These are phyloP conservation scores for Solanum corneliomulleri DNA, from an alignment of 257 asterid genomes.

Conservation along the genomic window DNA sequence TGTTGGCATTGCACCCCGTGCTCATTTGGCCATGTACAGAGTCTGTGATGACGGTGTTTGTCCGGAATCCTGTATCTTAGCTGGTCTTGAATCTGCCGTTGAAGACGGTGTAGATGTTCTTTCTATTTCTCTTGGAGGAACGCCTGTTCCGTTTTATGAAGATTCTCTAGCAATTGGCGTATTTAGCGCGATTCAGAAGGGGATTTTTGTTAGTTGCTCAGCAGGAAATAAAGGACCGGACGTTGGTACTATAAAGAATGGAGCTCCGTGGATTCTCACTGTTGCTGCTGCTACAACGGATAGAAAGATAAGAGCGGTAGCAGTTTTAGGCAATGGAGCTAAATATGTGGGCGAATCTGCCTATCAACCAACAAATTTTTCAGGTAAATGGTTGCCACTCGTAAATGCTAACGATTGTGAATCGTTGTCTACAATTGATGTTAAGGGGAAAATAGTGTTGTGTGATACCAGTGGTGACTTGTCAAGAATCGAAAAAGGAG, in stretches of 20 bases:
- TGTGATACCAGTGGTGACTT: conserved; percentile 7
- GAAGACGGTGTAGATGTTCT: conserved; percentile 17
- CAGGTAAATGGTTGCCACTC: conserved; percentile 1
- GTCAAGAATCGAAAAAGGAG: conserved; percentile 4
- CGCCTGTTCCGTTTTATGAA: not conserved
- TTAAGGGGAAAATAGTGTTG: conserved; percentile 13
- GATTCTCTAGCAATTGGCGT: conserved; percentile 12
- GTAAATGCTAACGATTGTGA: not conserved
- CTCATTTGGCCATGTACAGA: conserved; percentile 13
- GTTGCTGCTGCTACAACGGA: conserved; percentile 23
- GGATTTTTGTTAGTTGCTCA: conserved; percentile 13
- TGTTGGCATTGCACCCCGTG: conserved; percentile 14
- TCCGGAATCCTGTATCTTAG: not conserved
- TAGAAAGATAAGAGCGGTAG: conserved; percentile 9
- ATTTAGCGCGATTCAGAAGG: conserved; percentile 7
- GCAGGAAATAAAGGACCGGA: conserved; percentile 14
- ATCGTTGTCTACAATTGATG: not conserved
- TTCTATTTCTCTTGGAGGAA: conserved; percentile 10
- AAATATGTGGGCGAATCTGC: conserved; percentile 8
- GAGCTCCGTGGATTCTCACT: conserved; percentile 20
- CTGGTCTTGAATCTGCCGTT: conserved; percentile 9
- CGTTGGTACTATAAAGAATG: conserved; percentile 1
- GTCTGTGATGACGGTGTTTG: not conserved
- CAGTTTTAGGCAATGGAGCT: conserved; percentile 5
- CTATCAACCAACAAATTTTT: conserved; percentile 8